phyloP scores from a whole-genome alignment of 176 grass and related monocot genomes.

The Carex littledalei region DNA sequence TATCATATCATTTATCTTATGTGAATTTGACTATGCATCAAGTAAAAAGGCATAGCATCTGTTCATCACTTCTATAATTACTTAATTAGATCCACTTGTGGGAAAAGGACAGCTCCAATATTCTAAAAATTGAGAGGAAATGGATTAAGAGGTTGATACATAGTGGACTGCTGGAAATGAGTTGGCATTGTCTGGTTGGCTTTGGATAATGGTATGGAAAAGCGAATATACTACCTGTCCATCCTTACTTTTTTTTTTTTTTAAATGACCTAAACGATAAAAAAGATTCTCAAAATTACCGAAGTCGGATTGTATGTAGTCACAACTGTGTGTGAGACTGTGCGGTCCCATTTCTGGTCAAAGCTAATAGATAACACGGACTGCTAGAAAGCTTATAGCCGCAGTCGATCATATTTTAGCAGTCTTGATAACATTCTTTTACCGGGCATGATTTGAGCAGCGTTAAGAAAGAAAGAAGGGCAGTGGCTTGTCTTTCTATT shows the following conservation, averaged over 20 bases:
- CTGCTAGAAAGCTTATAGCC: background rate
- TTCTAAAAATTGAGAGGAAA: background rate
- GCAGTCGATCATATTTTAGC: background rate
- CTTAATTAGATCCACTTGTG: background rate
- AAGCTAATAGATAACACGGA: background rate
- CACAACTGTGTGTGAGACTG: background rate
- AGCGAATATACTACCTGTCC: slow-evolving; percentile 6
- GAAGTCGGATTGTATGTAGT: background rate
- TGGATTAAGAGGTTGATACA: background rate
- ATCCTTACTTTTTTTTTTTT: background rate
- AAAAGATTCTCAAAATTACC: background rate
- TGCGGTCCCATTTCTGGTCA: background rate
- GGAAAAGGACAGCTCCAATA: background rate
- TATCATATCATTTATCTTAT: background rate
- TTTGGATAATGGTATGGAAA: background rate
- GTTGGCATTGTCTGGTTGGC: slow-evolving; percentile 1
- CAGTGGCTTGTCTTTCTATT: too few relatives aligned
- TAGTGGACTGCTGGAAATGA: slow-evolving; percentile 11
- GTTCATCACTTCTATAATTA: background rate
- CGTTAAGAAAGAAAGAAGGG: background rate
- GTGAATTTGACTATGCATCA: background rate
- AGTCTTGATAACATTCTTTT: background rate
- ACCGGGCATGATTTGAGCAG: background rate
- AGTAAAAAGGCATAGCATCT: background rate
- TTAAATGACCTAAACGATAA: background rate